These are phyloP conservation scores for Parafenestella ontariensis DNA, from an alignment of 2,329 filamentous ascomycete genomes.

Conservation along the genomic window DNA sequence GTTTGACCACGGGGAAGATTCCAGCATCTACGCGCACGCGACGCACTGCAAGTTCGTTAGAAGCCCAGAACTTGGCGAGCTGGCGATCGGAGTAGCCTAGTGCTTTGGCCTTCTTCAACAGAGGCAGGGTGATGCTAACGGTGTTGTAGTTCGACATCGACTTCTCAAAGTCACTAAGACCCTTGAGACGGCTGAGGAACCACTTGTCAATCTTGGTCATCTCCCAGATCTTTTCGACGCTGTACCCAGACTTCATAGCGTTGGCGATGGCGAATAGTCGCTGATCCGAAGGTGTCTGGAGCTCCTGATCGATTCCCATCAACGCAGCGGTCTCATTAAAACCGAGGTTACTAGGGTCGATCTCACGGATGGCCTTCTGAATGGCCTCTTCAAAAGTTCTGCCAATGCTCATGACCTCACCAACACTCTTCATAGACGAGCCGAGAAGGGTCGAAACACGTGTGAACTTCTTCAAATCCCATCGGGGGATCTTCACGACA, in stretches of 20 bases:
- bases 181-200: conserved; percentile 93
- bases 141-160: conserved; percentile 74
- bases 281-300: conserved; percentile 97
- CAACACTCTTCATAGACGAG: conserved; percentile 99
- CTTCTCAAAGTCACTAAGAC: conserved; percentile 87
- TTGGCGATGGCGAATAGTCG: conserved; percentile 97
- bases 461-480: conserved; percentile 99
- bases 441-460: conserved; percentile 94
- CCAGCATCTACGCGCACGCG: conserved; percentile 83
- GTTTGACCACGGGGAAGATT: conserved; percentile 90
- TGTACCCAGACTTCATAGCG: conserved; percentile 93
- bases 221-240: conserved; percentile 96
- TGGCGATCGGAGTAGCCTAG: conserved; percentile 95
- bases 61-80: conserved; percentile 91
- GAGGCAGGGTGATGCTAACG: conserved; percentile 66
- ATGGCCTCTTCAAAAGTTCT: conserved; percentile 97
- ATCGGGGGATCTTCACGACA: conserved; percentile 97
- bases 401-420: conserved; percentile 98
- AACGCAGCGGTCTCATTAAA: conserved; percentile 86
- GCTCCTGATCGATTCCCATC: conserved; percentile 94
- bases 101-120: conserved; percentile 86
- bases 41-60: conserved; percentile 90
- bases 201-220: conserved; percentile 99
- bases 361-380: conserved; percentile 94
- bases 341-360: conserved; percentile 93